phyloP scores from a whole-genome alignment of 768 basidiomycete species.

The Russula foetens region DNA sequence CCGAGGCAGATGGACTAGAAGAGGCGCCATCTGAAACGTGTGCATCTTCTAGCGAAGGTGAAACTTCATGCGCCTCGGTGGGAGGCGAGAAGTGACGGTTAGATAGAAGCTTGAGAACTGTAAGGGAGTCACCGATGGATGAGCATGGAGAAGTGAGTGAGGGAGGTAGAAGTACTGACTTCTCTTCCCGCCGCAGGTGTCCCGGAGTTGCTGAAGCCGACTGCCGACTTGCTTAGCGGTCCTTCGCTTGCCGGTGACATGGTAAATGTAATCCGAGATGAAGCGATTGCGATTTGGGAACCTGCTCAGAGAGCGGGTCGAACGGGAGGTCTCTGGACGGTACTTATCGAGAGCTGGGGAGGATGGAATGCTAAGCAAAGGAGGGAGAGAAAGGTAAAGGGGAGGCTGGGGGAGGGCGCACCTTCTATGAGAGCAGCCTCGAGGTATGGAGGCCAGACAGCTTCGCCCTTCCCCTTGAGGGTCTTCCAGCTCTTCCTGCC shows the following conservation, averaged over 20 bases:
- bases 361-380: slow-evolving; percentile 2
- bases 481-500: slow-evolving; percentile 74
- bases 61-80: slow-evolving; percentile 5
- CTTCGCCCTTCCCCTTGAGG: slow-evolving; percentile 54
- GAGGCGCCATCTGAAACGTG: slow-evolving; percentile 13
- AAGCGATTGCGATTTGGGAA: slow-evolving; percentile 76
- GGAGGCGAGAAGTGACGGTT: slow-evolving; percentile 15
- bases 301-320: slow-evolving; percentile 63
- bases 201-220: slow-evolving; percentile 69
- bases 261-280: slow-evolving; percentile 69
- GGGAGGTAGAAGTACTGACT: slow-evolving; percentile 38
- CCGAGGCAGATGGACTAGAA: slow-evolving; percentile 12
- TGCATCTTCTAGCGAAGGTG: slow-evolving; percentile 14
- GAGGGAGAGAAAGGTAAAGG: neutral
- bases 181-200: slow-evolving; percentile 63
- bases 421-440: slow-evolving; percentile 75
- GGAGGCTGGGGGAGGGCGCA: slow-evolving; percentile 24
- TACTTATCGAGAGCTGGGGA: slow-evolving; percentile 59
- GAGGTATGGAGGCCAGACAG: slow-evolving; percentile 74
- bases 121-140: neutral
- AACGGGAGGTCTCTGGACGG: slow-evolving; percentile 62
- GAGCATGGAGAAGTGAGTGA: slow-evolving; percentile 3
- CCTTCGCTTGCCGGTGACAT: slow-evolving; percentile 58
- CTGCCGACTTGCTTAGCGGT: slow-evolving; percentile 77
- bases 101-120: slow-evolving; percentile 22